Percentiles rank a stretch among this genome's conserved stretches.
Conservation (phyloP, 2,329 filamentous ascomycete genomes). For the Aspergillus viridinutans region DNA sequence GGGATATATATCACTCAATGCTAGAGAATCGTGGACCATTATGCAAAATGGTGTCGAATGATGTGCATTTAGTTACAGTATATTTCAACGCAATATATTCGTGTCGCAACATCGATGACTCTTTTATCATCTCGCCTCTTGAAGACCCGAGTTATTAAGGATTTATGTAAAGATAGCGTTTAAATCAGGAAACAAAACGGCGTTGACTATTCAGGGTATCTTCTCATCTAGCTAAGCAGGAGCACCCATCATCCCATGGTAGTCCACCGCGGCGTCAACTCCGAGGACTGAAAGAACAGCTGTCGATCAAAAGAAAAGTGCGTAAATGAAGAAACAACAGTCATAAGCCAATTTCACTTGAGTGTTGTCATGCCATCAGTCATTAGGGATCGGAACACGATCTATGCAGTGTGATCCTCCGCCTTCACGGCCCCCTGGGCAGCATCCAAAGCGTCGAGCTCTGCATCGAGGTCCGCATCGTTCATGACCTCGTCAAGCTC, state of each 20-base stretch:
- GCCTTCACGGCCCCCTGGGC: background rate
- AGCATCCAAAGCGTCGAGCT: constrained; percentile 9
- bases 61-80: background rate
- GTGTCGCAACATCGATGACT: background rate
- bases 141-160: background rate
- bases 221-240: background rate
- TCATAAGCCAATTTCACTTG: background rate
- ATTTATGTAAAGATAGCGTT: background rate
- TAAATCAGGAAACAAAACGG: background rate
- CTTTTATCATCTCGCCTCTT: no score
- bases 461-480: constrained; percentile 8
- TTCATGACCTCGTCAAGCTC: constrained; percentile 7
- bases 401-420: background rate
- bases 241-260: background rate
- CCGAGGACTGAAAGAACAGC: background rate
- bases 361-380: background rate
- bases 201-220: background rate
- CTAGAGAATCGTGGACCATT: background rate
- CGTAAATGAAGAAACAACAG: background rate
- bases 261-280: background rate
- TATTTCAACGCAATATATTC: background rate
- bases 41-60: background rate
- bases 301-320: background rate
- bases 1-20: background rate
- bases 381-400: background rate